Base-by-base conservation (phyloP, 768 basidiomycete species). In the Mrakia blollopis region DNA sequence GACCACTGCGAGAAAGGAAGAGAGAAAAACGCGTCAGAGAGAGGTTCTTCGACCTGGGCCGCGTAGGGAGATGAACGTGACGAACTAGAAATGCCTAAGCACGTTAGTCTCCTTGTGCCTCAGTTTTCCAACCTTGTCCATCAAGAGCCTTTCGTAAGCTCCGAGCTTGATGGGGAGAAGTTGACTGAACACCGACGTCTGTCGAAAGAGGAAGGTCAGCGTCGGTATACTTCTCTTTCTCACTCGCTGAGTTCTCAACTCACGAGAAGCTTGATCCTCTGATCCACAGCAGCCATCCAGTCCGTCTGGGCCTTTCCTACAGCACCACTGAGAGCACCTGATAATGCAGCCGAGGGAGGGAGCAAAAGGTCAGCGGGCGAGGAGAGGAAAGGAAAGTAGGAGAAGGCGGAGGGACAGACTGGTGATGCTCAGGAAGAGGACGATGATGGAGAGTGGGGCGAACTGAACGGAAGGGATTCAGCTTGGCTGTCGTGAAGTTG, bases 191-290 rank as follows among this genome's bases (percentile, higher is more conserved):
- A 72, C 47, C 13, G 76, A 77, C 4, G 70, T 52, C 70, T 70
- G 67, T 37, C 7, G 37, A 62, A 30, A 18, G 16, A 9, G 63
- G 37, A 18, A 50, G 18, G 47, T 65, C 32, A 65, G 63, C 23
- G 23, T 39, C 32, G 3, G 5, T 47, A 2, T 16, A 7, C 9
- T 47, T 47, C 21, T 35, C 62, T 6, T 21, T 23, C 23, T 35
- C 23, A 5, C 32, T 35, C 14, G 35, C 2, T 13, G 8, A 32
- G 63, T 6, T 21, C 32, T 28, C 44, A 18, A 69, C 21, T 37
- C 30, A 74, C 73, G 21, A 70, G 39, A 60, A 77, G 70, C 71
- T 77, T 77, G 71, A 77, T 77, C 32, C 76, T 23, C 8, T 54
- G n/a, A 30, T 77, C 76, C 0, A 77, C 62, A 18, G 70, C 39